These are phyloP conservation scores for Mucor circinelloides DNA, from an alignment of 371 early-diverging fungal species.

Conservation along the genomic window DNA sequence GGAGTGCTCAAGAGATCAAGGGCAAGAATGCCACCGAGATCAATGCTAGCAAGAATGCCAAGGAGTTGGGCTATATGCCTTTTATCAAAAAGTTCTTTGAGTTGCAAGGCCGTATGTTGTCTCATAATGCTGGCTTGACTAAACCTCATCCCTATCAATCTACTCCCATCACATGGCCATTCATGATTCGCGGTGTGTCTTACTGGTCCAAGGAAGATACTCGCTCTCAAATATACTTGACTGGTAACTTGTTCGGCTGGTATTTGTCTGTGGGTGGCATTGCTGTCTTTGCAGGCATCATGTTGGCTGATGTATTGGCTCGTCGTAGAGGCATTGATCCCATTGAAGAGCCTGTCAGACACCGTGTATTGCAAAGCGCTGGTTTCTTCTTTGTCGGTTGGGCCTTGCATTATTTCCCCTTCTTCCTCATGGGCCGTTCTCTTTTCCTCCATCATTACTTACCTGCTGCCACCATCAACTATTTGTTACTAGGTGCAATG, in stretches of 20 bases:
- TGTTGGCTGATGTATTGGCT: slow-evolving; percentile 67
- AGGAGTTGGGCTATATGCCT: slow-evolving; percentile 51
- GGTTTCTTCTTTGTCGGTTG: slow-evolving; percentile 89
- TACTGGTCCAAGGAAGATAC: slow-evolving; percentile 85
- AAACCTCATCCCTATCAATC: slow-evolving; percentile 93
- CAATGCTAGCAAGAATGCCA: slow-evolving; percentile 32
- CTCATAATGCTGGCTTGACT: slow-evolving; percentile 89
- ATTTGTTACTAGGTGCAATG: slow-evolving; percentile 71
- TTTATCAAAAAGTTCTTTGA: slow-evolving; percentile 90
- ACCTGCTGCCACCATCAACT: slow-evolving; percentile 83
- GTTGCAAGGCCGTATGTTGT: slow-evolving; percentile 87
- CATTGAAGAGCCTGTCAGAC: slow-evolving; percentile 60
- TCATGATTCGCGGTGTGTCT: slow-evolving; percentile 87
- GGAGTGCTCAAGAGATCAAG: slow-evolving; percentile 74
- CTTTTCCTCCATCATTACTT: slow-evolving; percentile 98
- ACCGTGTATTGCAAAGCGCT: slow-evolving; percentile 63
- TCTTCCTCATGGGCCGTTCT: slow-evolving; percentile 94
- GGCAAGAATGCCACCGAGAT: slow-evolving; percentile 61
- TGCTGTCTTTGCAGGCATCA: slow-evolving; percentile 58
- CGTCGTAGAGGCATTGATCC: slow-evolving; percentile 74
- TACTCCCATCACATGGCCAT: slow-evolving; percentile 86
- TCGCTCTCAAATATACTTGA: slow-evolving; percentile 90
- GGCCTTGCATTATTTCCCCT: slow-evolving; percentile 93
- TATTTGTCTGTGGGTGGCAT: slow-evolving; percentile 68
- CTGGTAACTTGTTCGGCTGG: slow-evolving; percentile 97